These are phyloP conservation scores for Dianthus caryophyllus DNA, from an alignment of 148 eudicot genomes.

Conservation along the genomic window DNA sequence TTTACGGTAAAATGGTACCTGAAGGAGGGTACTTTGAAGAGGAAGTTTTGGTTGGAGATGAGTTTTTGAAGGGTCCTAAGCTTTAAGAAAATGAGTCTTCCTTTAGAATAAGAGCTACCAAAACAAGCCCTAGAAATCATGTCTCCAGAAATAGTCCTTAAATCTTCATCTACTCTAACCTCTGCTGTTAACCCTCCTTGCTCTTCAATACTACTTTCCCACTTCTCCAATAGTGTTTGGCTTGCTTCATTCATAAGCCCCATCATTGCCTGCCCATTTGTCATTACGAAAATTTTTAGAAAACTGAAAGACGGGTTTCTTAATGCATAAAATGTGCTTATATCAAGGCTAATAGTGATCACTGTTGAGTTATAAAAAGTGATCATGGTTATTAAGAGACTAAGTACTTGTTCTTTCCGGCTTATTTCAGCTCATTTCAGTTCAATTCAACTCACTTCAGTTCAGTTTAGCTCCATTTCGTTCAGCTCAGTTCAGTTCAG, in stretches of 20 bases:
- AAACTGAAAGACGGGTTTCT: too few species aligned
- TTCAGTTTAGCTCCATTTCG: too few species aligned
- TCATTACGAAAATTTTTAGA: neutral
- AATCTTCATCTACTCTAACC: constrained; percentile 60
- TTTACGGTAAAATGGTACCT: constrained; percentile 29
- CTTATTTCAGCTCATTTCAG: too few species aligned
- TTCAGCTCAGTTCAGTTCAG: too few species aligned
- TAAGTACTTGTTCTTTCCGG: too few species aligned
- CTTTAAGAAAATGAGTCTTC: constrained; percentile 63
- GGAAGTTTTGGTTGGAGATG: constrained; percentile 44
- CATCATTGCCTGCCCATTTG: constrained; percentile 55
- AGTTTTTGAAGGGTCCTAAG: constrained; percentile 60
- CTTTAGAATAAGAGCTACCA: constrained; percentile 71
- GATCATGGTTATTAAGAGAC: too few species aligned
- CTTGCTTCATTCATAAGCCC: constrained; percentile 68
- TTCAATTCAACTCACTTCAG: too few species aligned
- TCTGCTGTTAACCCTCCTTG: constrained; percentile 47
- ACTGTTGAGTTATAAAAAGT: too few species aligned
- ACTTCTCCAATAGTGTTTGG: constrained; percentile 42
- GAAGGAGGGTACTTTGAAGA: constrained; percentile 43
- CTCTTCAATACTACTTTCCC: constrained; percentile 53
- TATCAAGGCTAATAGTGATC: too few species aligned
- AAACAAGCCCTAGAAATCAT: constrained; percentile 77
- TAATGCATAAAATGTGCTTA: too few species aligned
- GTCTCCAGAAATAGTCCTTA: constrained; percentile 62